phyloP scores from a whole-genome alignment of 441 rosid species.

The Dalechampia spathulata region DNA sequence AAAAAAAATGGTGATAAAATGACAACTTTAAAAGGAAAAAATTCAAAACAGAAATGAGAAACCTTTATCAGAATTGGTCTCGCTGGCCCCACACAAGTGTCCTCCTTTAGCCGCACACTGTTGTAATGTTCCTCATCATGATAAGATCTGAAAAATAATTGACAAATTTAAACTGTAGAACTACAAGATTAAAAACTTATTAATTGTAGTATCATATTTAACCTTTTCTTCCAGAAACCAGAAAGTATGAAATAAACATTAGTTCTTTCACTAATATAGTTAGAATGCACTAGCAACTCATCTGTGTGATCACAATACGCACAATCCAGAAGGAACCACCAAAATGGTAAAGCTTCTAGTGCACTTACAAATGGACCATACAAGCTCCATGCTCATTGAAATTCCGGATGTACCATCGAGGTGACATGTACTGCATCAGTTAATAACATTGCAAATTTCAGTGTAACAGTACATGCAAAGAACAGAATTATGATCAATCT shows the following conservation, averaged over 20 bases:
- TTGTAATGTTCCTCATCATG: constrained; percentile 93
- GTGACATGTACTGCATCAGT: constrained; percentile 58
- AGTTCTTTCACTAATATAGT: not conserved
- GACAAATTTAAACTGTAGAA: constrained; percentile 2
- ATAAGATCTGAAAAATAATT: constrained; percentile 51
- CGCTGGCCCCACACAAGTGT: constrained; percentile 70
- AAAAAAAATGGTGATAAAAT: not conserved
- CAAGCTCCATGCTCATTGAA: constrained; percentile 49
- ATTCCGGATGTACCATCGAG: constrained; percentile 87
- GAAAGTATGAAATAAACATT: no score
- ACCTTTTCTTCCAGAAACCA: not conserved
- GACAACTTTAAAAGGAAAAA: no score
- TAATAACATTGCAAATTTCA: constrained; percentile 5
- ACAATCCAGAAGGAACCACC: constrained; percentile 3
- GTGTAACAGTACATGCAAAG: not conserved
- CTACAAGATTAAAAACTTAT: not conserved
- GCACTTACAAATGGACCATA: constrained; percentile 87
- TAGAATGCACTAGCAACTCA: not conserved
- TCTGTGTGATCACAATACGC: not conserved
- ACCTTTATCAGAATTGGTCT: constrained; percentile 69
- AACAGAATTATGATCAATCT: not conserved
- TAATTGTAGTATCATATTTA: not conserved
- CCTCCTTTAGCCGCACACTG: constrained; percentile 68
- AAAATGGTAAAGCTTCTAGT: constrained; percentile 5
- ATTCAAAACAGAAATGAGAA: not conserved